Evolutionary conservation across 345 rosid genomes (phyloP), one percentile per base, ranked within the genome.

Genomic region (Psidium guajava): DNA sequence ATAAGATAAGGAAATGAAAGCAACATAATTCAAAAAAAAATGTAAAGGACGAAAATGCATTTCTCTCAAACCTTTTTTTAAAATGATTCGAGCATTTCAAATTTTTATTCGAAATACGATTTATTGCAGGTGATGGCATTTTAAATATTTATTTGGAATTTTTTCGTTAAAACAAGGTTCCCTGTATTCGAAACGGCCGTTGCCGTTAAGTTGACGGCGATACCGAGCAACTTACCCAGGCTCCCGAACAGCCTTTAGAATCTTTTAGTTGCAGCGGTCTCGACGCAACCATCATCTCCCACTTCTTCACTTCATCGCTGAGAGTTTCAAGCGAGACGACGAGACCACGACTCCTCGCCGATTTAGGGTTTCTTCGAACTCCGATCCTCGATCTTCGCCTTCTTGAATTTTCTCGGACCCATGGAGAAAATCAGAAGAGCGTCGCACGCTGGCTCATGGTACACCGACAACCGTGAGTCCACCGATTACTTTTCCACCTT

Each of bases 381-480:
- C 77, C 77, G 77, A 12, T 28, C 1, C 42, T 64, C 44, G 22
- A 69, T 69, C 47, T 20, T 69, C 77, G 77, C 77, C 47, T 32
- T 16, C 44, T 69, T 21, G 42, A 11, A 28, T 32, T 80, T 3
- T 11, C 83, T 20, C 36, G 22, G 15, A 36, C 21, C 51, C 82
- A 89, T 93, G 95, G 94, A 91, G 89, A 93, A 87, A 87, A 85
- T 86, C 84, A 90, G 98, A 75, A 92, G 94, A 85, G 91, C 98
- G 36, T 87, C 94, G 49, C 98, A 94, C 87, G 94, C 98, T 24
- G 98, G 98, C 84, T 93, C 95, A 49, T 95, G 98, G 98, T 95
- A 93, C 89, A 93, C 95, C 82, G 96, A 93, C 83, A 91, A 93
- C 84, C 91, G 98, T 95, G 85, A 92, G 98, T 90, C 83, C 83